phyloP scores from a whole-genome alignment of 2,329 filamentous ascomycete species.

The Cytospora piceae region DNA sequence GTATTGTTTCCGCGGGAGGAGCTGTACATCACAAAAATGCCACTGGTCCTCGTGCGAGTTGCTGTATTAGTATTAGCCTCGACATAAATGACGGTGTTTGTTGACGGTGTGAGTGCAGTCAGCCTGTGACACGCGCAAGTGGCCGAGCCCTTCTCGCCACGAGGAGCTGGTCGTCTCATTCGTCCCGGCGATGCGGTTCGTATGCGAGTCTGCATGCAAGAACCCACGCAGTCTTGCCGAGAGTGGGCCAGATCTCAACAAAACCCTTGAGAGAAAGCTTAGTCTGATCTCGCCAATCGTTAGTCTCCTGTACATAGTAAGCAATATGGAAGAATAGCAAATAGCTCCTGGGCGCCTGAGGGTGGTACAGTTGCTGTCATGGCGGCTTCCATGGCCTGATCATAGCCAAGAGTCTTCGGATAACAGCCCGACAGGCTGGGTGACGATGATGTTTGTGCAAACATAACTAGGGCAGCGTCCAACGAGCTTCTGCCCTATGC shows the following conservation, averaged over 20 bases:
- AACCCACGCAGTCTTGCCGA: slow-evolving; percentile 17
- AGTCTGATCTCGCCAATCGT: slow-evolving; percentile 23
- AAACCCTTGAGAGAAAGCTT: slow-evolving; percentile 15
- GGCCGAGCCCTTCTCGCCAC: slow-evolving; percentile 32
- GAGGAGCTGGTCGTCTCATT: slow-evolving; percentile 14
- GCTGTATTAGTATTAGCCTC: not conserved
- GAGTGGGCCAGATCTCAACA: slow-evolving; percentile 25
- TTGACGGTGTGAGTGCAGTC: slow-evolving; percentile 38
- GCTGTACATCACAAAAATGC: not conserved
- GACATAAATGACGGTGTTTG: slow-evolving; percentile 30
- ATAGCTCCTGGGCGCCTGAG: not conserved
- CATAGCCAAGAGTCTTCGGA: not conserved
- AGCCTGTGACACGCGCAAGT: slow-evolving; percentile 36
- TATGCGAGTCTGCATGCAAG: slow-evolving; percentile 24
- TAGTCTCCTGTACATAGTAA: not conserved
- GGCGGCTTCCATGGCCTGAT: not conserved
- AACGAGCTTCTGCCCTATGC: slow-evolving; percentile 8
- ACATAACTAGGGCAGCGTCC: not conserved
- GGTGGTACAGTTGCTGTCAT: slow-evolving; percentile 6
- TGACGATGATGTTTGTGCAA: slow-evolving; percentile 1
- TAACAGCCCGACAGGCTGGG: slow-evolving; percentile 12
- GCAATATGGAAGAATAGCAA: not conserved
- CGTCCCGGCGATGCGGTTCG: slow-evolving; percentile 23
- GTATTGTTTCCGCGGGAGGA: not conserved
- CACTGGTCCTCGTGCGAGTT: not conserved